phyloP scores from a whole-genome alignment of 2,329 filamentous ascomycete genomes.

The Fusarium sacchari region DNA sequence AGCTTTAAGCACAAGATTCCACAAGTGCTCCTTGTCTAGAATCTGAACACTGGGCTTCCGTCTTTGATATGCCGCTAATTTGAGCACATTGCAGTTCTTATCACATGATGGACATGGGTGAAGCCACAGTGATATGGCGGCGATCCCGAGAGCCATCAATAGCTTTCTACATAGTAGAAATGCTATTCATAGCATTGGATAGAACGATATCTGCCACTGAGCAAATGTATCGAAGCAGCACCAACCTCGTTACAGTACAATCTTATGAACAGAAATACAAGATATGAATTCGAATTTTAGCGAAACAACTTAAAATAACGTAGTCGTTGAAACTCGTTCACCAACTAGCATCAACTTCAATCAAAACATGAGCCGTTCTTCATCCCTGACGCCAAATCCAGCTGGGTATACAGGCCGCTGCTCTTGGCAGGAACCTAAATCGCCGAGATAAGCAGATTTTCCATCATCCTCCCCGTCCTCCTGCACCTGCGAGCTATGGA shows the following conservation, averaged over 20 bases:
- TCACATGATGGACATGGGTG: neutral
- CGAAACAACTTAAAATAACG: slow-evolving; percentile 28
- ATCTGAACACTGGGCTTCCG: neutral
- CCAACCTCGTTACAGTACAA: neutral
- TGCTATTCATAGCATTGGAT: neutral
- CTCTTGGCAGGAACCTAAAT: slow-evolving; percentile 40
- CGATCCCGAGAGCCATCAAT: neutral
- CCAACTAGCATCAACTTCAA: slow-evolving; percentile 37
- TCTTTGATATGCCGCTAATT: slow-evolving; percentile 2
- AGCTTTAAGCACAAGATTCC: neutral
- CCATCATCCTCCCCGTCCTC: slow-evolving; percentile 10
- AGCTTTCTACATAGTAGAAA: neutral
- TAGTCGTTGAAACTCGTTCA: slow-evolving; percentile 21
- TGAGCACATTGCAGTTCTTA: slow-evolving; percentile 13
- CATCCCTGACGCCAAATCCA: slow-evolving; percentile 47
- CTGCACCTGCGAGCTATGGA: neutral
- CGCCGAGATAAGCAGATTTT: slow-evolving; percentile 33
- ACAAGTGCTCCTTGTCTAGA: neutral
- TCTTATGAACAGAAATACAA: neutral
- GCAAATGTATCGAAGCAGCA: neutral
- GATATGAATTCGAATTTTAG: slow-evolving; percentile 21
- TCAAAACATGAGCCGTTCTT: slow-evolving; percentile 43
- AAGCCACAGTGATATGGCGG: neutral
- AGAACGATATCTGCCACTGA: neutral
- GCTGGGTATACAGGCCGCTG: slow-evolving; percentile 43